Base-by-base conservation (phyloP, 2,329 filamentous ascomycete species). In the Cladorrhinum sp. region DNA sequence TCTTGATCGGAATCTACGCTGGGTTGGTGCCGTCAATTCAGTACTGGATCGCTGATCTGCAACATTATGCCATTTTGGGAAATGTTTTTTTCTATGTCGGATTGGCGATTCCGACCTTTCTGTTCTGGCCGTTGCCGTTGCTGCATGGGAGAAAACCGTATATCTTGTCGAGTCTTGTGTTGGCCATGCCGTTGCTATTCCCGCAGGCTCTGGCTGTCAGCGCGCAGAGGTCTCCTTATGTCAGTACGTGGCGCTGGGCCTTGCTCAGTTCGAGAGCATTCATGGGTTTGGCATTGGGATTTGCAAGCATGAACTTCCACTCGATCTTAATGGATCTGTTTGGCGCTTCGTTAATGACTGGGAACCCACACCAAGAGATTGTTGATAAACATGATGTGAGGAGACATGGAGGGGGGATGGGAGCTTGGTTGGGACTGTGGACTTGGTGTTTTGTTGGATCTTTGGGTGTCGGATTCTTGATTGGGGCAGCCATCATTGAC, bases 1-100 rank as follows among this genome's bases (percentile, higher is more conserved):
- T 90, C 24, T 78, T 92, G 22, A 77, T 91, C 60, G 90, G 90
- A 0, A 88, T 92, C 22, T 93, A 92, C 70, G 87, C 88, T 58
- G 90, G 90, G 2, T 82, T 92, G 66, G 89, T 92, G 0, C 89
- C 90, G n/a, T 84, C 86, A 2, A 90, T 93, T 24, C 89, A 92
- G 70, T 92, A 92, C 71, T 87, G 86, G 67, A 84, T 93, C 64
- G 85, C 85, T 23, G 89, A 92, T 67, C 80, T 86, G 62, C 75
- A 84, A 50, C 88, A 91, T 67, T 79, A 84, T 61, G 81, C 85
- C 1, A 85, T 92, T 25, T 78, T 91, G 36, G 90, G 90, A 2
- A 93, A 93, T 66, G 87, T 90, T 16, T 81, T 85, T 24, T 82
- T 92, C 57, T 93, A 90, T 70, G 69, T 89, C 29, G 89, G 88